Base-by-base conservation (phyloP, 1,139 yeast species). In the Hyphopichia khmerensis region DNA sequence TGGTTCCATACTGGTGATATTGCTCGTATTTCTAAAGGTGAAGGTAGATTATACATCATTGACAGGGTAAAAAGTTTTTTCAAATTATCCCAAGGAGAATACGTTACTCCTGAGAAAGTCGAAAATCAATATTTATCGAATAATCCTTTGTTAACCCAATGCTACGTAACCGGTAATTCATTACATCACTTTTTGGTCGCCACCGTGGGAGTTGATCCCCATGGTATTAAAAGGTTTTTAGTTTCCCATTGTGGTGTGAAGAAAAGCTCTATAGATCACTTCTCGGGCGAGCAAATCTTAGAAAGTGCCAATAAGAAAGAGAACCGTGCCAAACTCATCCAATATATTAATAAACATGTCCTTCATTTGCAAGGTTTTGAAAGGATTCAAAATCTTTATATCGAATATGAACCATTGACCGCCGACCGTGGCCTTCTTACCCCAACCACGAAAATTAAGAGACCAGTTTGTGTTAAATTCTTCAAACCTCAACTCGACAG, bases 1-100 rank as follows among this genome's bases (percentile, higher is more conserved):
- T 86, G 90, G 88, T 85, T 84, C 64, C 69, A 73, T 37, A 84
- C 93, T 15, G 95, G 95, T 40, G 95, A 86, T 62, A 79, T 86
- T 50, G 91, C 85, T 11, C 65, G 62, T 47, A 65, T 86, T 46
- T 59, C 60, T 29, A 80, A 75, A 41, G 54, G 55, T 9, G 66
- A 68, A 32, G 89, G 88, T 18, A 72, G 87, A 45, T 57, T 86
- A 18, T 67, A 56, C 48, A 82, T 86, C 43, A 75, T 86, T 52
- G 95, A 86, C 58, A 74, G 95, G 48, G 90, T 85, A 38, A 86
- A 86, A 69, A 86, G 86, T 62, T 85, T 86, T 66, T 86, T 85
- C 74, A 86, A 86, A 62, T 72, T 86, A 53, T 78, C 91, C 1
- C 95, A 86, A 62, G 95, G 95, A 46, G 95, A 86, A 61, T 86